Percentiles rank a stretch among this genome's conserved stretches.
Evolutionary conservation across 352 stramenopile genomes (phyloP).

Genomic region (Phytophthora pseudosyringae): DNA sequence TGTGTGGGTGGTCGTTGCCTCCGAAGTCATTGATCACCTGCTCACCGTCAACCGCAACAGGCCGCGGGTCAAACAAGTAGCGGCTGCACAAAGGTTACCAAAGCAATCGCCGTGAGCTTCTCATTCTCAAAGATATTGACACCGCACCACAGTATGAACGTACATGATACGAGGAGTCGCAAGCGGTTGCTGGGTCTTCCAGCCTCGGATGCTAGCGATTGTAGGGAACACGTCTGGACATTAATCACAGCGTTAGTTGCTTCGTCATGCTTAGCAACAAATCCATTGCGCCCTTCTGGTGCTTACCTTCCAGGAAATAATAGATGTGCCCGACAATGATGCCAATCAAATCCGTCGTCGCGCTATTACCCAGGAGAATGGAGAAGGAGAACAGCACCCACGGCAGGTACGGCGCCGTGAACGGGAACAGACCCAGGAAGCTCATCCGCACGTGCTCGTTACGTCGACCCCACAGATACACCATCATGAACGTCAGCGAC

Average conservation of each 20-base stretch:
- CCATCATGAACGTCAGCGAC: slow-evolving; percentile 99
- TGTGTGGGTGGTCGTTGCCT: slow-evolving; percentile 58
- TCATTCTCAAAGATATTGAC: neutral
- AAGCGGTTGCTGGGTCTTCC: slow-evolving; percentile 92
- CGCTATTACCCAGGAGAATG: slow-evolving; percentile 94
- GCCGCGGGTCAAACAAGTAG: slow-evolving; percentile 68
- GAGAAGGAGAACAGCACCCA: slow-evolving; percentile 98
- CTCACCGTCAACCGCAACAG: slow-evolving; percentile 48
- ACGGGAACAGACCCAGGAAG: slow-evolving; percentile 98
- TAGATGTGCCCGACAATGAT: slow-evolving; percentile 99
- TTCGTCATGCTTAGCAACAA: neutral
- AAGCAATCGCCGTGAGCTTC: slow-evolving; percentile 7
- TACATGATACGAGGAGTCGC: slow-evolving; percentile 93
- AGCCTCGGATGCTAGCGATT: slow-evolving; percentile 96
- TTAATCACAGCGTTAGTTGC: slow-evolving; percentile 17
- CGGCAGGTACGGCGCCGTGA: slow-evolving; percentile 98
- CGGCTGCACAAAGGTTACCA: slow-evolving; percentile 37
- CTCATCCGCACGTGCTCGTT: slow-evolving; percentile 98
- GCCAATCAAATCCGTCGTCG: slow-evolving; percentile 98
- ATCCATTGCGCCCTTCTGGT: neutral
- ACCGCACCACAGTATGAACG: slow-evolving; percentile 21
- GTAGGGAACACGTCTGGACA: slow-evolving; percentile 96
- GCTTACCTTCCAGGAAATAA: slow-evolving; percentile 97
- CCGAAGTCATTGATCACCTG: slow-evolving; percentile 72
- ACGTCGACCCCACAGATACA: slow-evolving; percentile 97